phyloP scores from a whole-genome alignment of 257 asterid species.

The Fraxinus pennsylvanica region DNA sequence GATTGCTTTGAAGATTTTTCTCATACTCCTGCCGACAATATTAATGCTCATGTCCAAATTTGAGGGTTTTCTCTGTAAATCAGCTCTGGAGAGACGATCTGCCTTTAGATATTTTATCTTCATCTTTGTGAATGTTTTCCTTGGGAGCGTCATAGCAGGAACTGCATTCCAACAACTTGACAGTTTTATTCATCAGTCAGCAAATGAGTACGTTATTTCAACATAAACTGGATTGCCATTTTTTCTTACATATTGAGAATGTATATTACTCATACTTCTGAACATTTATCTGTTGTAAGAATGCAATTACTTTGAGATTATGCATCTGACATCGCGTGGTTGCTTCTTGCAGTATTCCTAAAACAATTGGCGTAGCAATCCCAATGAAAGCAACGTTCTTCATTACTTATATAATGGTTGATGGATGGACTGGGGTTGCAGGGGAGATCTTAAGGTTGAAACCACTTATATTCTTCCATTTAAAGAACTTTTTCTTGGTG shows the following conservation, averaged over 20 bases:
- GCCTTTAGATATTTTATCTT: slow-evolving; percentile 78
- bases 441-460: slow-evolving; percentile 83
- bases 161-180: slow-evolving; percentile 75
- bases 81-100: slow-evolving; percentile 88
- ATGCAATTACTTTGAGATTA: neutral
- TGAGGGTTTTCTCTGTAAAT: slow-evolving; percentile 73
- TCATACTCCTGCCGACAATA: slow-evolving; percentile 72
- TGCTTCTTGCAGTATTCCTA: slow-evolving; percentile 55
- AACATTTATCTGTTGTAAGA: neutral
- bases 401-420: slow-evolving; percentile 86
- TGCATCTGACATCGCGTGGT: slow-evolving; percentile 18
- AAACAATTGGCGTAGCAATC: slow-evolving; percentile 76
- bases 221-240: slow-evolving; percentile 10
- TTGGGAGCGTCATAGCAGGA: slow-evolving; percentile 86
- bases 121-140: slow-evolving; percentile 84
- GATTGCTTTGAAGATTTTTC: slow-evolving; percentile 84
- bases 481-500: slow-evolving; percentile 78
- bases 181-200: slow-evolving; percentile 56
- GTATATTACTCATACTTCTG: neutral
- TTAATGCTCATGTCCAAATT: slow-evolving; percentile 86
- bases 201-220: slow-evolving; percentile 55
- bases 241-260: neutral
- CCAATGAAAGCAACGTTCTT: slow-evolving; percentile 97
- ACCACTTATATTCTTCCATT: slow-evolving; percentile 74
- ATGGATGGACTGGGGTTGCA: slow-evolving; percentile 97